Percentiles rank a stretch among this genome's conserved stretches.
phyloP scores from a whole-genome alignment of 1,139 yeast species.

The Protomyces gravidus region DNA sequence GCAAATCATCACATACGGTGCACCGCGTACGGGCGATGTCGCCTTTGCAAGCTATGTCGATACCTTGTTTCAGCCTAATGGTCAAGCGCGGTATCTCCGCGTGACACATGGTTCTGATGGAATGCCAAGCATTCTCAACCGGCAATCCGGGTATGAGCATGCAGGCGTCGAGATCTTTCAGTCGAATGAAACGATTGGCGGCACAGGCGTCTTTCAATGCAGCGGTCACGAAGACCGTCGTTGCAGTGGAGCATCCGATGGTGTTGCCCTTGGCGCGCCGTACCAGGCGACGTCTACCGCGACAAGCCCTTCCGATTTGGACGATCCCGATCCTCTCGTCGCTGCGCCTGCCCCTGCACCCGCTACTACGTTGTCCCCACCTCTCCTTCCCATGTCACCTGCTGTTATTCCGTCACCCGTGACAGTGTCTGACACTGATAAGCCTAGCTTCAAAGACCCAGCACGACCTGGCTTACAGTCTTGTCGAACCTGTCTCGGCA shows the following conservation, averaged over 20 bases:
- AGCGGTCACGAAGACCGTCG: constrained; percentile 14
- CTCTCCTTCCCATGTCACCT: too few relatives aligned
- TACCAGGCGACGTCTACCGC: not conserved
- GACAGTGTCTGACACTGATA: too few relatives aligned
- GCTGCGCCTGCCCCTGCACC: too few relatives aligned
- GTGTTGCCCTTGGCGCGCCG: not conserved
- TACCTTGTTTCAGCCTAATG: not conserved
- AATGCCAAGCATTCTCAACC: constrained; percentile 7
- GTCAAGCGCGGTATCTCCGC: constrained; percentile 10
- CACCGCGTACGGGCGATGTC: constrained; percentile 13
- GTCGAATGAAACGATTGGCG: not conserved
- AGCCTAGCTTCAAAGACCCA: not conserved
- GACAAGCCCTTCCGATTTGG: not conserved
- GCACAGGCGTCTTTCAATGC: constrained; percentile 5
- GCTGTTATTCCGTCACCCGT: not conserved
- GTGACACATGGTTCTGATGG: constrained; percentile 10
- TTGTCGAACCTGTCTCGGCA: constrained; percentile 8
- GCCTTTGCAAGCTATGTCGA: constrained; percentile 7
- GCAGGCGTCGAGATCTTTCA: constrained; percentile 11
- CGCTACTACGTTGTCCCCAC: too few relatives aligned
- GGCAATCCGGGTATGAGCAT: constrained; percentile 11
- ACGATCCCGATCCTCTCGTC: too few relatives aligned
- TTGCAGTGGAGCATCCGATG: not conserved
- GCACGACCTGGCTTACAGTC: not conserved
- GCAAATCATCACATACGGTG: constrained; percentile 19